Percentiles rank a stretch among this genome's conserved stretches.
Evolutionary conservation across 2,329 filamentous ascomycete species (phyloP).

Genomic region (Pseudonectria buxi): DNA sequence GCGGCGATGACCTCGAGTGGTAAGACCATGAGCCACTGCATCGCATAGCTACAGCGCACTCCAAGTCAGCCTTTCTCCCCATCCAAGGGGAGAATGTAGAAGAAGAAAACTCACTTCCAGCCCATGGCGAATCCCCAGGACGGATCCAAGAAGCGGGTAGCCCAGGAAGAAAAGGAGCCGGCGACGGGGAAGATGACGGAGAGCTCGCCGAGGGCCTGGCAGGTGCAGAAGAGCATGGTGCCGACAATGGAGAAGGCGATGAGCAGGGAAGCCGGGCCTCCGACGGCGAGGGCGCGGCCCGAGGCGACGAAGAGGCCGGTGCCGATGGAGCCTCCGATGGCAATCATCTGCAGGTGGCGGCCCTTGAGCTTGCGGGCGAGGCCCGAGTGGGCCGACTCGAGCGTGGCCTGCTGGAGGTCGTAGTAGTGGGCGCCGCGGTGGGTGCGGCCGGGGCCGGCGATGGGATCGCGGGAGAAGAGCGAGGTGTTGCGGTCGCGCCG

Average conservation of each 20-base stretch:
- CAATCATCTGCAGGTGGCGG: slow-evolving; percentile 94
- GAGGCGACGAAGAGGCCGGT: slow-evolving; percentile 85
- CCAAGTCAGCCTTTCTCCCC: slow-evolving; percentile 1
- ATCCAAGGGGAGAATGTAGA: background rate
- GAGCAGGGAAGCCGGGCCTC: slow-evolving; percentile 71
- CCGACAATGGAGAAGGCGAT: slow-evolving; percentile 76
- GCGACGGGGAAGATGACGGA: slow-evolving; percentile 86
- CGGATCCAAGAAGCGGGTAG: slow-evolving; percentile 85
- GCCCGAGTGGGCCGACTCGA: slow-evolving; percentile 69
- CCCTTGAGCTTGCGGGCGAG: slow-evolving; percentile 73
- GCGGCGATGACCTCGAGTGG: slow-evolving; percentile 84
- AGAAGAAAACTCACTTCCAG: slow-evolving; percentile 63
- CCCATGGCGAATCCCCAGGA: slow-evolving; percentile 95
- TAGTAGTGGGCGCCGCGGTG: slow-evolving; percentile 43
- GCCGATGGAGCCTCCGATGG: slow-evolving; percentile 85
- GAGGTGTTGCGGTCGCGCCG: slow-evolving; percentile 49
- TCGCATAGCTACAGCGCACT: slow-evolving; percentile 55
- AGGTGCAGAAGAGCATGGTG: slow-evolving; percentile 83
- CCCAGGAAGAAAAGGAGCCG: slow-evolving; percentile 87
- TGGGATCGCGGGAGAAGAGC: slow-evolving; percentile 40
- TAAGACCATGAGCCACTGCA: slow-evolving; percentile 80
- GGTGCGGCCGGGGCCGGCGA: slow-evolving; percentile 26
- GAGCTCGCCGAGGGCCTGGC: slow-evolving; percentile 86
- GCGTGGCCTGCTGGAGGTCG: slow-evolving; percentile 51
- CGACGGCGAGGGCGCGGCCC: slow-evolving; percentile 60